Conservation (phyloP, 2,329 filamentous ascomycete species). For the Lachnellula occidentalis region DNA sequence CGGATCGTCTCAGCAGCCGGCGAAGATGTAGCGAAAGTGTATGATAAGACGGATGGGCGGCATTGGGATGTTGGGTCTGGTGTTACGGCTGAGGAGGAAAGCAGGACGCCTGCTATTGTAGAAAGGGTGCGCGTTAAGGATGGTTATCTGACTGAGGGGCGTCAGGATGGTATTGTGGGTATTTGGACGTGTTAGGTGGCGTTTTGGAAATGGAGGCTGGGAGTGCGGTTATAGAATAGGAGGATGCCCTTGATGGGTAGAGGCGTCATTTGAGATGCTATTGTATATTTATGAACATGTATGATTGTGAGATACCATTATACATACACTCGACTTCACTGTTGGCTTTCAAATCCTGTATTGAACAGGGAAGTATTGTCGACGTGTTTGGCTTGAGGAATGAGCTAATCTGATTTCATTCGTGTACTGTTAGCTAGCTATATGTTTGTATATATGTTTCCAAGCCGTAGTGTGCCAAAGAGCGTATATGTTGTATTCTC, state of each 20-base stretch:
- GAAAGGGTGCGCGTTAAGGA: constrained; percentile 88
- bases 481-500: not conserved
- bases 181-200: constrained; percentile 71
- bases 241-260: constrained; percentile 1
- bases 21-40: constrained; percentile 93
- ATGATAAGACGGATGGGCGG: constrained; percentile 91
- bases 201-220: constrained; percentile 1
- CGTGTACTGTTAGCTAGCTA: not conserved
- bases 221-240: not conserved
- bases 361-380: too few species aligned
- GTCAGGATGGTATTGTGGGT: constrained; percentile 80
- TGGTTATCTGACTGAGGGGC: constrained; percentile 87
- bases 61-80: constrained; percentile 97
- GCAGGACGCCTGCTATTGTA: constrained; percentile 61
- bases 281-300: constrained; percentile 17
- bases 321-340: constrained; percentile 1
- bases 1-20: constrained; percentile 87
- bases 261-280: constrained; percentile 1
- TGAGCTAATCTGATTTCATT: not conserved
- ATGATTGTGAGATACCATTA: constrained; percentile 11
- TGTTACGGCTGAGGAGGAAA: constrained; percentile 60
- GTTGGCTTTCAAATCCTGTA: not conserved
- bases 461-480: not conserved
- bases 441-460: not conserved
- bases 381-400: not conserved